Base-by-base conservation (phyloP, 2,329 filamentous ascomycete species). In the Gliomastix tumulicola region DNA sequence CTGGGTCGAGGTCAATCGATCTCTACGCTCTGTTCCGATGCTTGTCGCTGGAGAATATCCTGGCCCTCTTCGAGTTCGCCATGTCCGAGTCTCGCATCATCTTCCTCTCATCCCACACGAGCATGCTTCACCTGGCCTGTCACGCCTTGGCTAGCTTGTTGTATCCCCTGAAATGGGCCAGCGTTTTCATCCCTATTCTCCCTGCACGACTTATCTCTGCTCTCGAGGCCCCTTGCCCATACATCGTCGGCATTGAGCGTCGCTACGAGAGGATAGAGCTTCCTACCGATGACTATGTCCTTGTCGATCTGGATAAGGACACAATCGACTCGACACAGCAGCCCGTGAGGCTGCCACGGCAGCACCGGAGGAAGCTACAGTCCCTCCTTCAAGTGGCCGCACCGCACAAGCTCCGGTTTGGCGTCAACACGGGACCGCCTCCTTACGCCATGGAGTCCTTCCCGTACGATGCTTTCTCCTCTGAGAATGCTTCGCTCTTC, bases 81-180 rank as follows among this genome's bases (percentile, higher is more conserved):
- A 74, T 98, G 56, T 77, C 87, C 2, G 92, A 98, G 64, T 92
- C 89, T 31, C 84, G 90, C 40, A 96, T 98, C 59, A 95, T 98
- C 54, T 82, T 98, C 46, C 71, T 97, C 16, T 97, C 92, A 8
- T 95, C 89, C 3, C 89, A 98, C 57, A 92, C 90, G 3, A 83
- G 88, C 35, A 97, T 98, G 92, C 73, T 98, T 40, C 88, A 97
- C 53, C 74, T 97, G 31, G 90, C 88, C 23, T 94, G 85, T 50
- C 82, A 88, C 57, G 88, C 90, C n/a, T 67, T 97, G 39, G 76
- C 78, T 21, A 89, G 82, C 56, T 67, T 97, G 25, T 66, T 98
- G 16, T 98, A 95, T 56, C 90, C 89, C 7, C 67, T 97, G 36
- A 84, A 88, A 45, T 97, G 92, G 90, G 79, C 86, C 4, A 94